These are phyloP conservation scores for Lentinula novae-zelandiae DNA, from an alignment of 1,284 basidiomycete species.

Conservation along the genomic window DNA sequence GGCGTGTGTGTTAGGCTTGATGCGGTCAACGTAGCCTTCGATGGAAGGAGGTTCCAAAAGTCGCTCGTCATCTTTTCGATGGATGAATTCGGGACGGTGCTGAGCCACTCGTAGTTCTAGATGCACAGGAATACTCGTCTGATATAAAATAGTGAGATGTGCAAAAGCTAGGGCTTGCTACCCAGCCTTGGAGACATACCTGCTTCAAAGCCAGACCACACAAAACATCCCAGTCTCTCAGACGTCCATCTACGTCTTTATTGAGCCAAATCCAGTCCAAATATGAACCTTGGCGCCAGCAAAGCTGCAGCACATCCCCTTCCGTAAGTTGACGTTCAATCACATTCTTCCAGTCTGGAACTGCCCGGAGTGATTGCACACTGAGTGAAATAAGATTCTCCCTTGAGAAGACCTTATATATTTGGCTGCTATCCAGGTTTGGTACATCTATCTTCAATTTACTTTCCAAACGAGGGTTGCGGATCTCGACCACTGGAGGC, in stretches of 20 bases:
- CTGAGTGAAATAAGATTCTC: slow-evolving; percentile 61
- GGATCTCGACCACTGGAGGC: slow-evolving; percentile 42
- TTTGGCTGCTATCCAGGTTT: slow-evolving; percentile 31
- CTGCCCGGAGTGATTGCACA: slow-evolving; percentile 44
- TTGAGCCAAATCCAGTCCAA: slow-evolving; percentile 82
- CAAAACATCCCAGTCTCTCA: slow-evolving; percentile 70
- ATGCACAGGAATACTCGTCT: slow-evolving; percentile 34
- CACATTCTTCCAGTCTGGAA: slow-evolving; percentile 62
- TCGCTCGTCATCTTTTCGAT: slow-evolving; percentile 49
- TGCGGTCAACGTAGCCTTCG: slow-evolving; percentile 78
- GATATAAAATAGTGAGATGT: background rate
- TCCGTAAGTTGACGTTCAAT: slow-evolving; percentile 48
- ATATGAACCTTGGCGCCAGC: slow-evolving; percentile 69
- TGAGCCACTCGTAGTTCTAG: slow-evolving; percentile 72
- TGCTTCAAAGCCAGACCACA: slow-evolving; percentile 70
- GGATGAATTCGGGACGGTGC: slow-evolving; percentile 58
- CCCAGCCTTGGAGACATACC: slow-evolving; percentile 33
- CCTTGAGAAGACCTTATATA: slow-evolving; percentile 45
- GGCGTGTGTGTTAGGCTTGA: slow-evolving; percentile 58
- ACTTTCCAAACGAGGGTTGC: slow-evolving; percentile 47
- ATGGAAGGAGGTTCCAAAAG: slow-evolving; percentile 70
- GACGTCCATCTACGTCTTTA: slow-evolving; percentile 55
- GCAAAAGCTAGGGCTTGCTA: background rate
- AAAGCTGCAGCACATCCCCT: slow-evolving; percentile 66
- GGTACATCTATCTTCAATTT: slow-evolving; percentile 67